Base-by-base conservation (phyloP, 2,329 filamentous ascomycete genomes). In the Metarhizium guizhouense region DNA sequence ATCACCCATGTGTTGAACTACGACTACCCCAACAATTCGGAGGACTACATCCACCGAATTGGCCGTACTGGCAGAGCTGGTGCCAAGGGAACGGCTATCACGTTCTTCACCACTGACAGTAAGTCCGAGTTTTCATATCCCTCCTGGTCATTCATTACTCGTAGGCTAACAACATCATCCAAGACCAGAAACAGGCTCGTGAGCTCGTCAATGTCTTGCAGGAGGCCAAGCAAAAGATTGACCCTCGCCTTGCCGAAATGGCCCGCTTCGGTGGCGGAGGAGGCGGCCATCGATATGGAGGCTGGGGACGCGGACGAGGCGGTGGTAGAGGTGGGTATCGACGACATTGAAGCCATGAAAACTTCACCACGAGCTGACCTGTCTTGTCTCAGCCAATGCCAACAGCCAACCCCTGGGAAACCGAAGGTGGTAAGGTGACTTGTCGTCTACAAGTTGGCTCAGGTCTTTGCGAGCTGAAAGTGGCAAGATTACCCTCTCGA, bases 1-100 rank as follows among this genome's bases (percentile, higher is more conserved):
- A 99, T 99, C 80, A 97, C 94, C 77, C 94, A 99, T 80, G 94
- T 99, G 77, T 84, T 99, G 79, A 97, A 97, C 86, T 96, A 97
- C 89, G 94, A 97, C 75, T 97, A 97, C 77, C 93, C 93, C 74
- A 97, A 97, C 81, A 97, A 97, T 76, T 85, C 94, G 68, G 94
- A 99, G 79, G 93, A 97, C 71, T 97, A 97, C 69, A 95, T 97
- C 65, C 94, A 96, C 72, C 88, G 94, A 73, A 94, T 93, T 74
- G 94, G 94, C 68, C 88, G 94, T 77, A 97, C 94, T 66, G 93
- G 94, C 67, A 89, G 93, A 80, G 93, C 94, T 70, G 94, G 94
- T 77, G 87, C 87, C 68, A 90, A 87, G 63, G 94, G 94, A 77
- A 97, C 92, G 67, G 94, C 94, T 72, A 97, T 97, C 70, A 97